Conservation (phyloP, 306 rosid species). For the barrel medic (Medicago truncatula) region DNA sequence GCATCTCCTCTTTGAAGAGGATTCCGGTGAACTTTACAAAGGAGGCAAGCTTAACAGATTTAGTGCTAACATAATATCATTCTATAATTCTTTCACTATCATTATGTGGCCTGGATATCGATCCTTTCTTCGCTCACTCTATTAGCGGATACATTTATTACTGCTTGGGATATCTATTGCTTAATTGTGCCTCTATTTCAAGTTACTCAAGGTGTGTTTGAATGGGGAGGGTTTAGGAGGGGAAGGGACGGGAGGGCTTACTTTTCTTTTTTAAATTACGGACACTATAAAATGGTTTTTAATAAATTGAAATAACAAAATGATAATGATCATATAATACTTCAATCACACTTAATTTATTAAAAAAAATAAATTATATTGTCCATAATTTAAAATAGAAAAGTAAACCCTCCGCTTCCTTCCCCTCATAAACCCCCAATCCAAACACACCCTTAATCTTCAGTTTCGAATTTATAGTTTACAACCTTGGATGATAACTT, state of each 20-base stretch:
- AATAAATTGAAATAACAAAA: too few species aligned
- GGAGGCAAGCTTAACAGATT: conserved; percentile 57
- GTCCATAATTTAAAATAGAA: too few species aligned
- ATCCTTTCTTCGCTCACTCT: conserved; percentile 23
- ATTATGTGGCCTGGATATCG: conserved; percentile 24
- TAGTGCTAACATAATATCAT: conserved; percentile 31
- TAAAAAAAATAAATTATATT: too few species aligned
- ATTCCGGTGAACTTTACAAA: conserved; percentile 89
- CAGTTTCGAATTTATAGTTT: conserved; percentile 24
- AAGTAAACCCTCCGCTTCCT: too few species aligned
- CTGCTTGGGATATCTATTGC: conserved; percentile 30
- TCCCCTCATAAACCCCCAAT: too few species aligned
- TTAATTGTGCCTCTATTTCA: conserved; percentile 28
- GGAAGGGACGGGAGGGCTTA: too few species aligned
- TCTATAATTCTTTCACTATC: conserved; percentile 11
- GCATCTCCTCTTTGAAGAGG: conserved; percentile 70
- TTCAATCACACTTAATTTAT: too few species aligned
- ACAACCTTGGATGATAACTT: conserved; percentile 18
- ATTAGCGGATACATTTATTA: background rate
- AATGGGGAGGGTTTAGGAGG: too few species aligned
- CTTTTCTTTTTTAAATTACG: too few species aligned
- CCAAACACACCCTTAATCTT: background rate
- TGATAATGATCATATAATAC: too few species aligned
- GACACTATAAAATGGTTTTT: too few species aligned
- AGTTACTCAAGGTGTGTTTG: background rate